Percentiles rank a stretch among this genome's conserved stretches.
These are phyloP conservation scores for Viola pubescens DNA, from an alignment of 441 rosid genomes.

Conservation along the genomic window DNA sequence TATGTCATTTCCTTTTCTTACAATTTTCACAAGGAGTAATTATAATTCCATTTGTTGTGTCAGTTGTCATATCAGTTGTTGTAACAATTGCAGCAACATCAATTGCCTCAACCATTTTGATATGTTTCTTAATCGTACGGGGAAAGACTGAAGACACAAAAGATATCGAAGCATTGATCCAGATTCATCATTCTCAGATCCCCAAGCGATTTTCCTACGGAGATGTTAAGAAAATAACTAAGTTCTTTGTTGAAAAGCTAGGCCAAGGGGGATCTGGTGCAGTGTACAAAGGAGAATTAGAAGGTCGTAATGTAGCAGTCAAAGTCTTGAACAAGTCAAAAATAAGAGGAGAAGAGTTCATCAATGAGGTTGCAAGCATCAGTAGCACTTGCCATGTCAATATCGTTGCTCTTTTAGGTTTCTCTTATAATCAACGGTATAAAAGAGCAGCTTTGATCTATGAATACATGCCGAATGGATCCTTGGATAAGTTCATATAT, in stretches of 20 bases:
- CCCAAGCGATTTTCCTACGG: slow-evolving; percentile 1
- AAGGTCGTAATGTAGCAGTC: neutral
- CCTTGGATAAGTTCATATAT: neutral
- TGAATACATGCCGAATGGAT: slow-evolving; percentile 7
- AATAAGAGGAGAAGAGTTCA: slow-evolving; percentile 10
- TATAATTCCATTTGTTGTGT: too few species aligned
- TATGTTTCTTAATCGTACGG: too few species aligned
- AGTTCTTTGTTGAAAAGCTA: neutral
- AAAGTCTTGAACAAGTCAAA: neutral
- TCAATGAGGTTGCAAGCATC: slow-evolving; percentile 10
- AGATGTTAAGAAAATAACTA: slow-evolving; percentile 7
- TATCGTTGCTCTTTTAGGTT: slow-evolving; percentile 4
- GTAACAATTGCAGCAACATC: too few species aligned
- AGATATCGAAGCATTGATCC: neutral
- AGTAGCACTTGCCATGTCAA: slow-evolving; percentile 11
- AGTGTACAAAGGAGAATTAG: neutral
- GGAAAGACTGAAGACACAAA: too few species aligned
- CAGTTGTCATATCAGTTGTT: too few species aligned
- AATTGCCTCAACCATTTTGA: too few species aligned
- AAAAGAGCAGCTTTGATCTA: slow-evolving; percentile 6
- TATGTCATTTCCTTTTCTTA: too few species aligned
- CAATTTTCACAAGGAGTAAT: too few species aligned
- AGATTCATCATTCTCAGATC: neutral
- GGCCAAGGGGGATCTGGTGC: slow-evolving; percentile 5
- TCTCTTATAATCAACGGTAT: slow-evolving; percentile 1